Evolutionary conservation across 2,329 filamentous ascomycete genomes (phyloP).

Genomic region (Neofusicoccum kwambonambiense): DNA sequence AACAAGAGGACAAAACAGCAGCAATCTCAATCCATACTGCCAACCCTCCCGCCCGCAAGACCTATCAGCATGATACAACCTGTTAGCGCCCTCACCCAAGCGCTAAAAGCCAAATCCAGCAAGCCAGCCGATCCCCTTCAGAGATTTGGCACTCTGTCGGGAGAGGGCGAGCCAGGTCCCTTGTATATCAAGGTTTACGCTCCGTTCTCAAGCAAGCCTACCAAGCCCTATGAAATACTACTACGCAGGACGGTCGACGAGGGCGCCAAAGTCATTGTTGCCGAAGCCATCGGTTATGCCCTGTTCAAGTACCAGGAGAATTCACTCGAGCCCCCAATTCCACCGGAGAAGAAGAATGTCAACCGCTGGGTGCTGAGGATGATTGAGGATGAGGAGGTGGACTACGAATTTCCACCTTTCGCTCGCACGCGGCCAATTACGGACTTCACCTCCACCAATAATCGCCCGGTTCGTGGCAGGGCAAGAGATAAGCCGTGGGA

Average conservation of each 20-base stretch:
- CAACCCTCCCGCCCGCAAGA: slow-evolving; percentile 68
- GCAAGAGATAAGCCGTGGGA: slow-evolving; percentile 76
- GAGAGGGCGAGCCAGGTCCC: slow-evolving; percentile 74
- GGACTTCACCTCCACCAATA: slow-evolving; percentile 77
- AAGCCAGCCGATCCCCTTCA: slow-evolving; percentile 72
- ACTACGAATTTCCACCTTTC: slow-evolving; percentile 79
- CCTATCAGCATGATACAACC: slow-evolving; percentile 70
- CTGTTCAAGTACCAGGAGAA: slow-evolving; percentile 78
- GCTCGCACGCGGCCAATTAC: slow-evolving; percentile 71
- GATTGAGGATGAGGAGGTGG: slow-evolving; percentile 80
- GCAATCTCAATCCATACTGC: slow-evolving; percentile 48
- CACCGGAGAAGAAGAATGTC: slow-evolving; percentile 67
- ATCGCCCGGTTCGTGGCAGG: slow-evolving; percentile 62
- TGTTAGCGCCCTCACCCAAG: slow-evolving; percentile 68
- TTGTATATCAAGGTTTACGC: slow-evolving; percentile 75
- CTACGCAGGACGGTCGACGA: slow-evolving; percentile 69
- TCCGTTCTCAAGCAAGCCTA: slow-evolving; percentile 65
- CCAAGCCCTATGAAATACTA: slow-evolving; percentile 68
- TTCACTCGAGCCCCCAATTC: slow-evolving; percentile 66
- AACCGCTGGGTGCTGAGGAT: slow-evolving; percentile 82
- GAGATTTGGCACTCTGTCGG: slow-evolving; percentile 71
- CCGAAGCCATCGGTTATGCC: slow-evolving; percentile 77
- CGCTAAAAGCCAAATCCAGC: slow-evolving; percentile 69
- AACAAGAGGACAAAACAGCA: slow-evolving; percentile 57
- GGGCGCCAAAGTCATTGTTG: slow-evolving; percentile 68